A percentile compares a stretch with the other conserved stretches of the same genome.
These are phyloP conservation scores for Phytophthora lateralis DNA, from an alignment of 352 stramenopile genomes.

Conservation along the genomic window DNA sequence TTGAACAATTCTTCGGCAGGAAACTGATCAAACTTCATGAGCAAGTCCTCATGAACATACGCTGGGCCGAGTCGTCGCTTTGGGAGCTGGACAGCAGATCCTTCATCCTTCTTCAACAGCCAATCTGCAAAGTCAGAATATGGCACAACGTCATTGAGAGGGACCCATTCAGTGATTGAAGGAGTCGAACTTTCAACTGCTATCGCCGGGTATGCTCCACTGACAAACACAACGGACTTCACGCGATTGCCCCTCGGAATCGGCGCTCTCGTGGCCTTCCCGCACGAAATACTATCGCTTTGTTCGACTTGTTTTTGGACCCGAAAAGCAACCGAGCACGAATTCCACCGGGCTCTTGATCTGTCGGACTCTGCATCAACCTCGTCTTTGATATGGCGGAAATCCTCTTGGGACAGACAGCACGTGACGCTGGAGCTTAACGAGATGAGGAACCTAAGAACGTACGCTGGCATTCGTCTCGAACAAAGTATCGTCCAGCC, in stretches of 20 bases:
- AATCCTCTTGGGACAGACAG: conserved; percentile 27
- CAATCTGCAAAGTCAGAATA: conserved; percentile 15
- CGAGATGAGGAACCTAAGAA: conserved; percentile 50
- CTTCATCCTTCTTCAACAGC: conserved; percentile 14
- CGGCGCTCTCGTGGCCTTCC: background rate
- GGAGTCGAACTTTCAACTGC: conserved; percentile 18
- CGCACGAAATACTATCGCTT: conserved; percentile 38
- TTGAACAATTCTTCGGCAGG: conserved; percentile 10
- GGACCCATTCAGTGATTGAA: conserved; percentile 17
- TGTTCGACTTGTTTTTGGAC: conserved; percentile 49
- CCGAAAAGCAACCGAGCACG: conserved; percentile 40
- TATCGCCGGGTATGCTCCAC: conserved; percentile 16
- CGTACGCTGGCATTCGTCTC: conserved; percentile 46
- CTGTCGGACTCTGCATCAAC: conserved; percentile 8
- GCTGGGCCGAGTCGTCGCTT: background rate
- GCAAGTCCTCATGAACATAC: conserved; percentile 4
- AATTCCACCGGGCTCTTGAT: conserved; percentile 20
- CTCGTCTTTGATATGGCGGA: conserved; percentile 16
- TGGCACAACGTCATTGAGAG: background rate
- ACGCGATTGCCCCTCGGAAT: conserved; percentile 6
- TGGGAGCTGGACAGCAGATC: conserved; percentile 3
- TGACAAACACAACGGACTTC: conserved; percentile 18
- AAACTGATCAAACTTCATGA: conserved; percentile 10
- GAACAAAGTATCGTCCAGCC: conserved; percentile 48
- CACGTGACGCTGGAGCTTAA: conserved; percentile 32